Evolutionary conservation across 148 eudicot genomes (phyloP).

Genomic region (Chenopodium formosanum): DNA sequence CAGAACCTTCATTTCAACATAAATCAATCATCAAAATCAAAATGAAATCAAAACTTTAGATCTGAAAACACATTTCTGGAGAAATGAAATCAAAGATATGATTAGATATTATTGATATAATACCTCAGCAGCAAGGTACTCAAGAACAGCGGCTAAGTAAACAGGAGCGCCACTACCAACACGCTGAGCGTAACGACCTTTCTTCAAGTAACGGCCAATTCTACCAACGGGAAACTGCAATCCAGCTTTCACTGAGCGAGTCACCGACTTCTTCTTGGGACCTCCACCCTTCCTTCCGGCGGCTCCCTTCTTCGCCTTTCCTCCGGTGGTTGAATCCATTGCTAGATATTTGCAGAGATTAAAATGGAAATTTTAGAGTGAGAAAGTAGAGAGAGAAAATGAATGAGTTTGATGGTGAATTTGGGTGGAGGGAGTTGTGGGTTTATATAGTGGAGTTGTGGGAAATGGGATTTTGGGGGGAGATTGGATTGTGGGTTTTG

Average conservation of each 20-base stretch:
- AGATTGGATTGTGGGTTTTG: slow-evolving; percentile 3
- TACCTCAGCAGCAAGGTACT: slow-evolving; percentile 77
- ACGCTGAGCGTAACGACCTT: slow-evolving; percentile 61
- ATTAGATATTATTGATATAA: not conserved
- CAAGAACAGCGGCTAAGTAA: slow-evolving; percentile 71
- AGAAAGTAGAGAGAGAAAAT: not conserved
- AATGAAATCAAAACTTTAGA: too few species aligned
- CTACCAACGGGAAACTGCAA: slow-evolving; percentile 78
- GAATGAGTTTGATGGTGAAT: not conserved
- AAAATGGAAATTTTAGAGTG: not conserved
- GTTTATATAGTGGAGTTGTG: not conserved
- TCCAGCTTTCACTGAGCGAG: slow-evolving; percentile 66
- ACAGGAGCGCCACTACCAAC: slow-evolving; percentile 78
- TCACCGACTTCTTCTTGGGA: slow-evolving; percentile 58
- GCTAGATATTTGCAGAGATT: not conserved
- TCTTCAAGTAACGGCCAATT: slow-evolving; percentile 61
- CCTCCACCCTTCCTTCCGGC: slow-evolving; percentile 66
- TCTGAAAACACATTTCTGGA: too few species aligned
- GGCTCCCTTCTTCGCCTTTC: slow-evolving; percentile 61
- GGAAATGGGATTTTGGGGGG: not conserved
- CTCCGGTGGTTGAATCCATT: slow-evolving; percentile 47
- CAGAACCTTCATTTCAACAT: slow-evolving; percentile 35
- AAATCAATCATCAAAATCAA: not conserved
- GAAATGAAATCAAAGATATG: too few species aligned
- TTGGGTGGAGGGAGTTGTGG: not conserved